A percentile compares a stretch with the other conserved stretches of the same genome.
Evolutionary conservation across 192 early-diverging fungal species (phyloP).

Genomic region (Haplosporangium gracile): DNA sequence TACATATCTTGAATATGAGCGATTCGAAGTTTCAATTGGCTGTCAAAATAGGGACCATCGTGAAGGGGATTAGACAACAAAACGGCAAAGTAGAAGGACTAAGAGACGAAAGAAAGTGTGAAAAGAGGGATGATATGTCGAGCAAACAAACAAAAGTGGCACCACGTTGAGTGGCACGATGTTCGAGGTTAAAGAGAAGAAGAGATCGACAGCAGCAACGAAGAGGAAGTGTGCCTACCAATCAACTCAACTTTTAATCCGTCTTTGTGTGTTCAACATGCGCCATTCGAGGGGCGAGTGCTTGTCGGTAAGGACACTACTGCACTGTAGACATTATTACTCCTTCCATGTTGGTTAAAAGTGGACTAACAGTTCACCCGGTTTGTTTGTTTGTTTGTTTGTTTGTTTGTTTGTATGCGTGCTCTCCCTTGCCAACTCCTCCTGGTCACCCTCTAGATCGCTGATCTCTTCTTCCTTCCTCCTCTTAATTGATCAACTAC

Average conservation of each 20-base stretch:
- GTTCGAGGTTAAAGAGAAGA: background rate
- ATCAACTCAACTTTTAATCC: background rate
- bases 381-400: too few relatives aligned
- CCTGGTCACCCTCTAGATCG: too few relatives aligned
- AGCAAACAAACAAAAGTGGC: constrained; percentile 9
- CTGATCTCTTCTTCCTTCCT: too few relatives aligned
- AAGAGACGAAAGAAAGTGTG: background rate
- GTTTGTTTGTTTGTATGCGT: too few relatives aligned
- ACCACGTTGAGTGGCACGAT: background rate
- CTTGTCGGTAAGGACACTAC: background rate
- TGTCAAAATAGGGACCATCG: background rate
- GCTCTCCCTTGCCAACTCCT: too few relatives aligned
- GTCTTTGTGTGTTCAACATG: background rate
- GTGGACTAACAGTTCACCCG: background rate
- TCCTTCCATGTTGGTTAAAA: background rate
- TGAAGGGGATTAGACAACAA: background rate
- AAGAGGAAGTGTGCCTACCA: background rate
- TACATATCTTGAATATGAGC: background rate
- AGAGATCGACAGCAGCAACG: background rate
- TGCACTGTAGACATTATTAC: background rate
- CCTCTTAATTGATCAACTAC: too few relatives aligned
- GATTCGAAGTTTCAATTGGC: background rate
- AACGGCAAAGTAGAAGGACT: background rate
- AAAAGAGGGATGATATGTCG: background rate
- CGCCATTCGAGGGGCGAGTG: too few relatives aligned